A percentile compares a stretch with the other conserved stretches of the same genome.
These are phyloP conservation scores for Aspergillus brasiliensis DNA, from an alignment of 2,329 filamentous ascomycete species.

Conservation along the genomic window DNA sequence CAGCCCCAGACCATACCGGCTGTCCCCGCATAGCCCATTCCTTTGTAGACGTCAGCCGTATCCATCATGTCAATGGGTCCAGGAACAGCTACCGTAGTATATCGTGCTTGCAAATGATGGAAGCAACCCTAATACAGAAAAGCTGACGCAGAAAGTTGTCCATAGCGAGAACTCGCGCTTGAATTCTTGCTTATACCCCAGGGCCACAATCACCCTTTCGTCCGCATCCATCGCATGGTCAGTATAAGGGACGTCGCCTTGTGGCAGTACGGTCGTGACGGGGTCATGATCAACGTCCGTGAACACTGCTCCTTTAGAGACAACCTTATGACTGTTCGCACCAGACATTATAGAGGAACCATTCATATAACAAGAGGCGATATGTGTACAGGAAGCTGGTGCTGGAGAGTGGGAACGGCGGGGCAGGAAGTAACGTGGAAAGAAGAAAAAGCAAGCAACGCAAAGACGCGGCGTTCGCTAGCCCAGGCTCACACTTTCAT, in stretches of 20 bases:
- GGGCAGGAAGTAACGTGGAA: neutral
- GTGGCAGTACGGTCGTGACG: slow-evolving; percentile 39
- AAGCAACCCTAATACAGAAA: slow-evolving; percentile 70
- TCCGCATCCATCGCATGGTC: slow-evolving; percentile 43
- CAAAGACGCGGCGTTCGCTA: neutral
- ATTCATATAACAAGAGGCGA: neutral
- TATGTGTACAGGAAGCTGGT: neutral
- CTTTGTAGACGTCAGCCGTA: slow-evolving; percentile 20
- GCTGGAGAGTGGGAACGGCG: neutral
- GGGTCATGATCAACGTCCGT: slow-evolving; percentile 32
- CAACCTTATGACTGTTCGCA: slow-evolving; percentile 1
- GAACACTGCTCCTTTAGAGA: slow-evolving; percentile 20
- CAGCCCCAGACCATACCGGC: slow-evolving; percentile 75
- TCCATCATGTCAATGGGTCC: neutral
- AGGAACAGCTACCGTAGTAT: slow-evolving; percentile 62
- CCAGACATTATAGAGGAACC: slow-evolving; percentile 5
- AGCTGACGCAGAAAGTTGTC: slow-evolving; percentile 74
- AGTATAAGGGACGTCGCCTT: slow-evolving; percentile 41
- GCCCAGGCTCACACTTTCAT: neutral
- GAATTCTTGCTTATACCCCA: slow-evolving; percentile 63
- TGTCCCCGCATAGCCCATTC: slow-evolving; percentile 58
- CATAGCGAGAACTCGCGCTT: slow-evolving; percentile 73
- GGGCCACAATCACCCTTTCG: slow-evolving; percentile 45
- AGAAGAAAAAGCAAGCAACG: neutral
- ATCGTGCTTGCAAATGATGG: slow-evolving; percentile 73